Evolutionary conservation across 257 asterid species (phyloP).

Genomic region (Solanum sejunctum): DNA sequence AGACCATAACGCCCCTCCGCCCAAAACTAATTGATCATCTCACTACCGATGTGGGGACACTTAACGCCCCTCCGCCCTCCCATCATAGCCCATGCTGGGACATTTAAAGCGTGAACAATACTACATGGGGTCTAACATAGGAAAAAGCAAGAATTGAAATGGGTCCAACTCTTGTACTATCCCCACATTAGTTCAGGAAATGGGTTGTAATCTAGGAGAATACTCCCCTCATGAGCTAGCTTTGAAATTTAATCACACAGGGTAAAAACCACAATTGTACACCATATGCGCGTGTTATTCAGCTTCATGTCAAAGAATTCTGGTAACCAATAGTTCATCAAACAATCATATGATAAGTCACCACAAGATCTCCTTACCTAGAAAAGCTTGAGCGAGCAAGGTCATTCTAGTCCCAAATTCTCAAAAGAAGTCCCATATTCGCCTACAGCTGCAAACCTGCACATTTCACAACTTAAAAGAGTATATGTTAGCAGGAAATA

Average conservation of each 20-base stretch:
- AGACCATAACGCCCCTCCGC: no score
- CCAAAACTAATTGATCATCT: background rate
- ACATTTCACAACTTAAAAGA: slow-evolving; percentile 1
- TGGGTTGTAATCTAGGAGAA: background rate
- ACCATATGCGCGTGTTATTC: background rate
- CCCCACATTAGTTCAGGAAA: background rate
- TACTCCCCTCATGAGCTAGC: background rate
- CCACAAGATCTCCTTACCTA: background rate
- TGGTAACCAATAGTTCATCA: background rate
- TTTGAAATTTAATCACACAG: background rate
- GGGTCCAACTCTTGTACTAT: background rate
- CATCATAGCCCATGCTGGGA: background rate
- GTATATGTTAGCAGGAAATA: slow-evolving; percentile 1
- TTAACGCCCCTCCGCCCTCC: background rate
- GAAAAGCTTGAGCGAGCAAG: background rate
- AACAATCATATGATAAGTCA: background rate
- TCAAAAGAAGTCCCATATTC: background rate
- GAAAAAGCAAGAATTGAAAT: background rate
- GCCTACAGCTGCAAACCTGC: slow-evolving; percentile 9
- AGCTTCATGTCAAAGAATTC: background rate
- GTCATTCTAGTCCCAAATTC: background rate
- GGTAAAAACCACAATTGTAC: background rate
- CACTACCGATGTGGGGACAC: background rate
- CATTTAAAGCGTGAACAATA: background rate
- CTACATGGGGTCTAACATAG: background rate